These are phyloP conservation scores for Pichia sp. DNA, from an alignment of 1,139 yeast species.

Conservation along the genomic window DNA sequence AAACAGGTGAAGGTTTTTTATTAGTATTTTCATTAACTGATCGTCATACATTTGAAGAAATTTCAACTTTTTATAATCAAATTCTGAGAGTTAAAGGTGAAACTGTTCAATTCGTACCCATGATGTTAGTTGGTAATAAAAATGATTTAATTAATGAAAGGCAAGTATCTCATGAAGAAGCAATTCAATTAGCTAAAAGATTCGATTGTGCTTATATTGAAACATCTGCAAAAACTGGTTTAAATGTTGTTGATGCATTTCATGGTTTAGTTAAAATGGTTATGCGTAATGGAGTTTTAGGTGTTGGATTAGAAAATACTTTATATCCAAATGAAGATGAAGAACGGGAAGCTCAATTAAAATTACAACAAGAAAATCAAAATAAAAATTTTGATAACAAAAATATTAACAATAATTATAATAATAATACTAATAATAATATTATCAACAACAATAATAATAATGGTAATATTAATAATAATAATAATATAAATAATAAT, in stretches of 20 bases:
- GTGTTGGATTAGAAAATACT: constrained; percentile 26
- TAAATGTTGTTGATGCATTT: constrained; percentile 88
- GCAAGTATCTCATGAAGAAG: constrained; percentile 72
- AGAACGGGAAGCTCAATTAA: constrained; percentile 17
- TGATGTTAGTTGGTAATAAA: constrained; percentile 86
- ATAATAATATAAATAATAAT: neutral
- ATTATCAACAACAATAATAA: neutral
- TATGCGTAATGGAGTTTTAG: constrained; percentile 20
- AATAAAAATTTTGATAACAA: too few relatives aligned
- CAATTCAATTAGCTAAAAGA: constrained; percentile 70
- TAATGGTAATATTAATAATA: neutral
- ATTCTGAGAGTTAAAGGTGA: constrained; percentile 84
- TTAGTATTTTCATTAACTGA: constrained; percentile 89
- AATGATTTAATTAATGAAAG: constrained; percentile 75
- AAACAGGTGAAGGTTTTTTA: constrained; percentile 78
- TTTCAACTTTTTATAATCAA: constrained; percentile 78
- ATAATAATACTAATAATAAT: neutral
- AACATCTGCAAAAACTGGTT: constrained; percentile 86
- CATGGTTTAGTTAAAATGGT: constrained; percentile 60
- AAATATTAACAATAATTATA: neutral
- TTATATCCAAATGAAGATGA: constrained; percentile 24
- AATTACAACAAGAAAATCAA: constrained; percentile 3
- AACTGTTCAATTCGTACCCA: constrained; percentile 54
- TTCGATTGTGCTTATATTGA: constrained; percentile 94
- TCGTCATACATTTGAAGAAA: constrained; percentile 74